A percentile compares a stretch with the other conserved stretches of the same genome.
Conservation (phyloP, 2,329 filamentous ascomycete genomes). For the Teratosphaeriaceae sp. region DNA sequence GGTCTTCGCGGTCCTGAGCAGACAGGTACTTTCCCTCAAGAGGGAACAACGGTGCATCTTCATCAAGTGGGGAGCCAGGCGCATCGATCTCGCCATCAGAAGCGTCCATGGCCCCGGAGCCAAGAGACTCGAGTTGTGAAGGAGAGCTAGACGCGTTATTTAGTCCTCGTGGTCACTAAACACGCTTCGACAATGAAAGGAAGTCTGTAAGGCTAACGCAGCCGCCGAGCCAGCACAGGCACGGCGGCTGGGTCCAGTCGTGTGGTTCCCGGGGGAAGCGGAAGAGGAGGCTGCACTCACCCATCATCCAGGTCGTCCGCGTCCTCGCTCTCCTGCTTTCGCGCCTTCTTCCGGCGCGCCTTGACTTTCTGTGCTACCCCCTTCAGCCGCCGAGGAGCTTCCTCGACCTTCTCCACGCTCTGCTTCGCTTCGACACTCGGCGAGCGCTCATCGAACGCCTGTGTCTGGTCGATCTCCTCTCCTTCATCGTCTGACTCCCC, state of each 20-base stretch:
- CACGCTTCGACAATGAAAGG: slow-evolving; percentile 5
- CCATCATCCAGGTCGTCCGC: slow-evolving; percentile 48
- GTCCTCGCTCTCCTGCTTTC: slow-evolving; percentile 55
- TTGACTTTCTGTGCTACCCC: slow-evolving; percentile 45
- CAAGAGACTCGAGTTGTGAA: slow-evolving; percentile 48
- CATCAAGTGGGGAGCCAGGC: slow-evolving; percentile 30
- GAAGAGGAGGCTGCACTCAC: background rate
- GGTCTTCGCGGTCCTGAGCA: slow-evolving; percentile 49
- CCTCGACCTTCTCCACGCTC: slow-evolving; percentile 32
- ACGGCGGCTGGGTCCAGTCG: slow-evolving; percentile 2
- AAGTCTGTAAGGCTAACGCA: background rate
- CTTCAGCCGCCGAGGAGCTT: slow-evolving; percentile 28
- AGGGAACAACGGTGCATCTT: slow-evolving; percentile 65
- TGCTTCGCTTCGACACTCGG: slow-evolving; percentile 43
- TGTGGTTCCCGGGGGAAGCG: background rate
- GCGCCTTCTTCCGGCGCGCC: slow-evolving; percentile 37
- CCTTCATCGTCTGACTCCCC: slow-evolving; percentile 51
- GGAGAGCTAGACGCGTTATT: slow-evolving; percentile 16
- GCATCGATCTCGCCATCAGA: slow-evolving; percentile 56
- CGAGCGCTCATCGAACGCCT: slow-evolving; percentile 50
- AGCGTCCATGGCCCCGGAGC: slow-evolving; percentile 85
- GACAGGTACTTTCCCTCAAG: slow-evolving; percentile 75
- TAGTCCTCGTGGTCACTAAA: slow-evolving; percentile 6
- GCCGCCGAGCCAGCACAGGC: background rate
- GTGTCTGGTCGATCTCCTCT: slow-evolving; percentile 39